Conservation (phyloP, 495 filamentous ascomycete genomes). For the Talaromyces wortmannii region DNA sequence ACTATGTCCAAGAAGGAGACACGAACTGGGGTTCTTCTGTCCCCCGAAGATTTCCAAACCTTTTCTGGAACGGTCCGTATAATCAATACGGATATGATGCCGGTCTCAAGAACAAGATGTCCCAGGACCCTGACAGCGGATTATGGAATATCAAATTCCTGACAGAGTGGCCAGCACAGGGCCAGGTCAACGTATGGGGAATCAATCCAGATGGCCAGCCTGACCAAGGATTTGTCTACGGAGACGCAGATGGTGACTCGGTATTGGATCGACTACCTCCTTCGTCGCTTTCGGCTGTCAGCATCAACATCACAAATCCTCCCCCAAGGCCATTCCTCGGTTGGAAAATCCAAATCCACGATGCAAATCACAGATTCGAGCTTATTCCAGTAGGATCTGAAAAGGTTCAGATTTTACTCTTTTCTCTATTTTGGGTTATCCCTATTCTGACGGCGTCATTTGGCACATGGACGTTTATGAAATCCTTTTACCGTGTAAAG, state of each 20-base stretch:
- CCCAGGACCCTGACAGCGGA: constrained; percentile 40
- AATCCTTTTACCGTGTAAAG: constrained; percentile 64
- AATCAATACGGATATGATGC: constrained; percentile 66
- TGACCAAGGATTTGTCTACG: constrained; percentile 50
- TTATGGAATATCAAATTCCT: constrained; percentile 57
- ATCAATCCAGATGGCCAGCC: constrained; percentile 60
- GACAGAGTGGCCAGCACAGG: constrained; percentile 57
- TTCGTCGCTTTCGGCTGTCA: constrained; percentile 44
- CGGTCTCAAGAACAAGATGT: constrained; percentile 49
- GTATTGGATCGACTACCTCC: constrained; percentile 61
- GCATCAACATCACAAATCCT: constrained; percentile 54
- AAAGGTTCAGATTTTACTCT: constrained; percentile 51
- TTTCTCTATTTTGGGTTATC: constrained; percentile 48
- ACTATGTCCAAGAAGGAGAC: constrained; percentile 59
- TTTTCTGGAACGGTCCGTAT: constrained; percentile 59
- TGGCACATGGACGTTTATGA: constrained; percentile 54
- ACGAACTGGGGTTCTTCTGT: constrained; percentile 24
- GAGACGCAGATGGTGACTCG: constrained; percentile 54
- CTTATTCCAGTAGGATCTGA: constrained; percentile 48
- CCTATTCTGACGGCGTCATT: constrained; percentile 42
- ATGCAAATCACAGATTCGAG: constrained; percentile 44
- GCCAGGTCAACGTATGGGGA: constrained; percentile 64
- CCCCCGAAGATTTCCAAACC: constrained; percentile 53
- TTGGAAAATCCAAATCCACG: constrained; percentile 51
- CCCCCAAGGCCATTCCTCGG: constrained; percentile 50